Base-by-base conservation (phyloP, 306 rosid species). In the Crataegus laevigata region DNA sequence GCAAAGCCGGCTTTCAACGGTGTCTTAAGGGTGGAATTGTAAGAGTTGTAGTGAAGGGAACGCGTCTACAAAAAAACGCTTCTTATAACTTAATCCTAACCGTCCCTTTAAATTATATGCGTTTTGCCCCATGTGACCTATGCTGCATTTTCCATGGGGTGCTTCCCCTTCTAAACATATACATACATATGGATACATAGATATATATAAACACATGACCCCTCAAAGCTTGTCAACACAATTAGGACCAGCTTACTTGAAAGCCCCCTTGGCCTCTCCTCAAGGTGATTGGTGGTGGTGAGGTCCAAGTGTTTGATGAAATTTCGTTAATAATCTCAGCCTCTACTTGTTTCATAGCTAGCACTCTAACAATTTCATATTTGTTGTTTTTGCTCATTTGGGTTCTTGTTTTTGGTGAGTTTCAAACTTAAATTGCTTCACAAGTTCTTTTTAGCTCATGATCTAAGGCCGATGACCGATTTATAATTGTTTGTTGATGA, bases 71-170 rank as follows among this genome's bases (percentile, higher is more conserved):
- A 54, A 57, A 25, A 59, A 1, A 10, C 12, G 21, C 71, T 78
- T 68, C n/a, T 72, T 40, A 14, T 26, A 47, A 6, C 14, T 13
- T 45, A 57, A 26, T 74, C 30, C 69, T 51, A n/a, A 28, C 11
- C 38, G 43, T 65, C 12, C 28, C 1, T 9, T 59, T 65, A 75
- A 69, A 22, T 71, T 26, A 29, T 54, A 70, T 68, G 77, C 71
- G 85, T 81, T 79, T 50, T 60, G n/a, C 59, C 71, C 91, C 97
- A 92, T 92, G 99, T 92, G 97, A 92, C 85, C 86, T 62, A 74
- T 81, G 80, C 32, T 82, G 90, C 88, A 80, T 68, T 82, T 90
- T 86, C 86, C 92, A 81, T 81, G 88, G 77, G 14, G 47, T 78
- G 80, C 80, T 77, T 74, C 82, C 75, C 50, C 66, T 68, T 15